phyloP scores from a whole-genome alignment of 2,329 filamentous ascomycete species.

The Pseudogymnoascus sp. region DNA sequence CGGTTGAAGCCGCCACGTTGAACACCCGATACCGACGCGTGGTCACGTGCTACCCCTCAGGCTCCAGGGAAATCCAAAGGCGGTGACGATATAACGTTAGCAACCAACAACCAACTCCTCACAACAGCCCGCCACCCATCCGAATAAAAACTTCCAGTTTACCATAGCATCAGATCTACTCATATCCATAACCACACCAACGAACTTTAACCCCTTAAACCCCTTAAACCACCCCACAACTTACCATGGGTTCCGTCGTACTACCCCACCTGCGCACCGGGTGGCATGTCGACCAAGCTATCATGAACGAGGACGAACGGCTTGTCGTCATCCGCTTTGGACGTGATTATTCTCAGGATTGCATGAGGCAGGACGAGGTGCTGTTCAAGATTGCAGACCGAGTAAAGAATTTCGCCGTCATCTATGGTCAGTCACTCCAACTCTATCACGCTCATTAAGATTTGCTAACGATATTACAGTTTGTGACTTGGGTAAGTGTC shows the following conservation, averaged over 20 bases:
- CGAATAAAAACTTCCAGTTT: neutral
- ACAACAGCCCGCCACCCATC: neutral
- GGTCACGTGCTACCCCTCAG: neutral
- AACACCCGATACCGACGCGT: neutral
- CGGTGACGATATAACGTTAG: neutral
- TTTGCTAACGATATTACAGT: constrained; percentile 32
- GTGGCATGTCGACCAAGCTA: constrained; percentile 98
- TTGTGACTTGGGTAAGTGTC: constrained; percentile 57
- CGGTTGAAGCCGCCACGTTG: neutral
- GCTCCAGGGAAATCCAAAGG: neutral
- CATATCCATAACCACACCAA: neutral
- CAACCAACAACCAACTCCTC: neutral
- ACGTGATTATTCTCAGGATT: constrained; percentile 73
- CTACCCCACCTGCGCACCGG: constrained; percentile 84
- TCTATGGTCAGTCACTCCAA: constrained; percentile 48
- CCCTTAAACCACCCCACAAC: neutral
- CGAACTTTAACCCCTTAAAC: neutral
- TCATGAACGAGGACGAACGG: constrained; percentile 79
- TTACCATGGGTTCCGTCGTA: constrained; percentile 63
- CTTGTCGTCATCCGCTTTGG: constrained; percentile 92
- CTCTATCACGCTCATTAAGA: neutral
- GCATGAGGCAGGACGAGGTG: constrained; percentile 79
- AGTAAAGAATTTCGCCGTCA: constrained; percentile 86
- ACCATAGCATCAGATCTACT: neutral
- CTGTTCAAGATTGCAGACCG: constrained; percentile 88